Evolutionary conservation across 768 basidiomycete species (phyloP).

Genomic region (Phaeotremella skinneri): DNA sequence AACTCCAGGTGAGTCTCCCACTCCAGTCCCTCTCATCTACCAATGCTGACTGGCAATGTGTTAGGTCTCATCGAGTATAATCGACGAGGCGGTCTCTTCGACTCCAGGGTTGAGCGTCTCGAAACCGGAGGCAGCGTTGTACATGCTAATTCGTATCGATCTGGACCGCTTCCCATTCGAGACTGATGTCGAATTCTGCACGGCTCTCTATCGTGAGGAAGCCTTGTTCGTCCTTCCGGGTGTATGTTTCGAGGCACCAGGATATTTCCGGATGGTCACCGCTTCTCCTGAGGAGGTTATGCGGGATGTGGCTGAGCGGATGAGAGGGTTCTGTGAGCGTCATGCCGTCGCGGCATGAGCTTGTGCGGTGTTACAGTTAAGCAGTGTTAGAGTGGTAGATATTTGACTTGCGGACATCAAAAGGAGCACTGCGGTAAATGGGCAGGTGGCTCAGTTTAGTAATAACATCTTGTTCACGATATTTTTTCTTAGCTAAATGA

Average conservation of each 20-base stretch:
- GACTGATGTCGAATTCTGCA: slow-evolving; percentile 48
- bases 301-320: slow-evolving; percentile 40
- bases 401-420: too few relatives aligned
- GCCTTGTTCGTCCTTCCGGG: slow-evolving; percentile 48
- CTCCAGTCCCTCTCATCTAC: not conserved
- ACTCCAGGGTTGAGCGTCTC: slow-evolving; percentile 39
- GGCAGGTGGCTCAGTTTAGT: too few relatives aligned
- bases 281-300: slow-evolving; percentile 40
- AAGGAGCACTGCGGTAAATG: too few relatives aligned
- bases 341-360: slow-evolving; percentile 6
- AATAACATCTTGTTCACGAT: too few relatives aligned
- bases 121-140: slow-evolving; percentile 42
- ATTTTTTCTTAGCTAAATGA: too few relatives aligned
- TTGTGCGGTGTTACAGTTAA: too few relatives aligned
- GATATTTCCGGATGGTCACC: slow-evolving; percentile 45
- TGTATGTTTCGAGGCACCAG: slow-evolving; percentile 40
- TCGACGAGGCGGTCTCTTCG: slow-evolving; percentile 21
- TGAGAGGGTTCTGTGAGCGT: slow-evolving; percentile 38
- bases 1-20: slow-evolving; percentile 36
- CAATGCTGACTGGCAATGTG: slow-evolving; percentile 1
- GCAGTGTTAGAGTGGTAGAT: not conserved
- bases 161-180: slow-evolving; percentile 28
- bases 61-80: slow-evolving; percentile 36
- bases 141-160: slow-evolving; percentile 44
- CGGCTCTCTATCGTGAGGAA: slow-evolving; percentile 44